Evolutionary conservation across 768 basidiomycete species (phyloP).

Genomic region (Suillus subaureus): DNA sequence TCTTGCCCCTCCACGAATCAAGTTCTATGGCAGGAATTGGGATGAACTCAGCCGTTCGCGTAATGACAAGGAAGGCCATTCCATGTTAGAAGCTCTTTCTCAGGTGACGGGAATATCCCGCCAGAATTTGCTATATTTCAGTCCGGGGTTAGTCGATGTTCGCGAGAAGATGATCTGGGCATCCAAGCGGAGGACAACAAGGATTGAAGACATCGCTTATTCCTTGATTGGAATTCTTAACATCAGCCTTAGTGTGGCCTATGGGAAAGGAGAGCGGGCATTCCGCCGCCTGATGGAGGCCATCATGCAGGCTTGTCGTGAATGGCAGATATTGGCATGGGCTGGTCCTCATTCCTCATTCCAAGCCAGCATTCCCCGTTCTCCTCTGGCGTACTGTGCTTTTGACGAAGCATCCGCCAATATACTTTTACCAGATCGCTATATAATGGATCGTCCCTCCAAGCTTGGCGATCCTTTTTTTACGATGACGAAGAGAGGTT

Average conservation of each 20-base stretch:
- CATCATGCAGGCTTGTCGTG: slow-evolving; percentile 20
- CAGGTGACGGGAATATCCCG: slow-evolving; percentile 16
- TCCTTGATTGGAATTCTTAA: slow-evolving; percentile 29
- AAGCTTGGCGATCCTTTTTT: slow-evolving; percentile 25
- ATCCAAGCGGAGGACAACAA: slow-evolving; percentile 25
- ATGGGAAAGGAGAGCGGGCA: slow-evolving; percentile 28
- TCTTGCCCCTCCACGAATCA: slow-evolving; percentile 23
- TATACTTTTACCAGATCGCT: not conserved
- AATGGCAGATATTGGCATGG: slow-evolving; percentile 26
- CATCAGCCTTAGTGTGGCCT: slow-evolving; percentile 24
- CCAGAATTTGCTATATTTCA: slow-evolving; percentile 20
- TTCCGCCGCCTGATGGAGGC: slow-evolving; percentile 29
- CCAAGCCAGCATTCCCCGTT: slow-evolving; percentile 20
- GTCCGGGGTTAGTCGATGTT: slow-evolving; percentile 22
- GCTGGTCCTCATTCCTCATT: slow-evolving; percentile 24
- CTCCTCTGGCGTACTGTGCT: slow-evolving; percentile 21
- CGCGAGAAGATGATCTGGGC: slow-evolving; percentile 29
- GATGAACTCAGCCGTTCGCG: slow-evolving; percentile 9
- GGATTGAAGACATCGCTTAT: slow-evolving; percentile 28
- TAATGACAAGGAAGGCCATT: slow-evolving; percentile 25
- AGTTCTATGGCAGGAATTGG: slow-evolving; percentile 24
- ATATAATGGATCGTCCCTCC: slow-evolving; percentile 12
- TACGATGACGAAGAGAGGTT: slow-evolving; percentile 24
- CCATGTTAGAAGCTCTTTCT: slow-evolving; percentile 17
- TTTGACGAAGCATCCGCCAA: slow-evolving; percentile 3